Conservation (phyloP, 176 grass and related monocot species). For the Oryza glaberrima region DNA sequence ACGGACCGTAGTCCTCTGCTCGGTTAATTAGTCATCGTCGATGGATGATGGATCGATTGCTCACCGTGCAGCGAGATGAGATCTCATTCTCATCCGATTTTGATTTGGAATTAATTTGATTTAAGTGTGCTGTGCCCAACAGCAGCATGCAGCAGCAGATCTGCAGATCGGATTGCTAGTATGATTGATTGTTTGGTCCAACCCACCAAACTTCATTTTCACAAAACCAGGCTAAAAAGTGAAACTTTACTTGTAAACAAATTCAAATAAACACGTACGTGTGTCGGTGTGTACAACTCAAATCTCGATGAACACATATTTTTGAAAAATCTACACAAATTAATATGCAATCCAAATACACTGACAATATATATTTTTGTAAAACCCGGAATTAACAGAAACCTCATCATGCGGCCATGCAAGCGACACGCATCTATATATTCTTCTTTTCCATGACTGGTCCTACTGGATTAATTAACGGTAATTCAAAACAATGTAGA, state of each 20-base stretch:
- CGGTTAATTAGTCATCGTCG: no score
- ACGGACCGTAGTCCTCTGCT: no score
- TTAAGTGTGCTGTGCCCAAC: background rate
- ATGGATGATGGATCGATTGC: background rate
- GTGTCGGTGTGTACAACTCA: background rate
- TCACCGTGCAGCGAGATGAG: background rate
- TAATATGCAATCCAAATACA: no score
- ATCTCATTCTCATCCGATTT: background rate
- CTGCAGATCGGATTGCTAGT: background rate
- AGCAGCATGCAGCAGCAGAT: slow-evolving; percentile 26
- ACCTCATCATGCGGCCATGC: no score
- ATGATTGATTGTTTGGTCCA: slow-evolving; percentile 20
- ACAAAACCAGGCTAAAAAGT: background rate
- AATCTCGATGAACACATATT: background rate
- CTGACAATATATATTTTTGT: no score
- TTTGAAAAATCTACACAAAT: no score
- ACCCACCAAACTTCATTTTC: slow-evolving; percentile 22
- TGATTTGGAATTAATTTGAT: background rate
- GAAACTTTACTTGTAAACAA: slow-evolving; percentile 18
- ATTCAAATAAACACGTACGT: slow-evolving; percentile 1
- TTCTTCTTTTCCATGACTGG: no score
- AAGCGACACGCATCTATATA: background rate
- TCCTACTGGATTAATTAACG: no score
- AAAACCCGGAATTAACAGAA: no score
- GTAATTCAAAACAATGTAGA: no score